These are phyloP conservation scores for Cercospora sojina DNA, from an alignment of 2,329 filamentous ascomycete species.

Conservation along the genomic window DNA sequence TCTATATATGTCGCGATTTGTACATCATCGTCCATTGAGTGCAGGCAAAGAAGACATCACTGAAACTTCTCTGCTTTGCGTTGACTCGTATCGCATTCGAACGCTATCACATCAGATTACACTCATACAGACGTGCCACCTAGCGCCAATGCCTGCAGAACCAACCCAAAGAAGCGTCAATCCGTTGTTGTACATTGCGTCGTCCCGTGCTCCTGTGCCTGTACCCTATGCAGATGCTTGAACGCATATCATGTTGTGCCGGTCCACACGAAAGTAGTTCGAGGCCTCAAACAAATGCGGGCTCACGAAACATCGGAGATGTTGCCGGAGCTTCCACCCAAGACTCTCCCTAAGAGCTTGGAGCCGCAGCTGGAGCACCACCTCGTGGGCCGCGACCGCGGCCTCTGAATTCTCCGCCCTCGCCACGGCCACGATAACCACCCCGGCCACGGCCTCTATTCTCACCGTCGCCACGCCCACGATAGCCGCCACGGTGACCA, in stretches of 20 bases:
- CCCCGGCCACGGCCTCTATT: constrained; percentile 38
- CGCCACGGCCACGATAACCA: constrained; percentile 46
- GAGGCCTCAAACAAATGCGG: not conserved
- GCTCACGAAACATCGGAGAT: not conserved
- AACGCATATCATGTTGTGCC: constrained; percentile 9
- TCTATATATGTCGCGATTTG: too few relatives aligned
- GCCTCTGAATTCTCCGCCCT: constrained; percentile 28
- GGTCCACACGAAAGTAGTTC: not conserved
- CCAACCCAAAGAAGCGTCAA: constrained; percentile 12
- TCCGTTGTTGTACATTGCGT: constrained; percentile 14
- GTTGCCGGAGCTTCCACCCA: not conserved
- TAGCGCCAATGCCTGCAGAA: constrained; percentile 13
- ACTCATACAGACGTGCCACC: constrained; percentile 16
- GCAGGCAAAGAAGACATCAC: not conserved
- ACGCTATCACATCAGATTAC: constrained; percentile 14
- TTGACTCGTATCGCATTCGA: constrained; percentile 5
- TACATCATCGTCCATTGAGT: too few relatives aligned
- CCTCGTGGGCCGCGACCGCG: constrained; percentile 30
- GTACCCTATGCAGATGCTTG: constrained; percentile 15
- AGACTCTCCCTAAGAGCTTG: constrained; percentile 24
- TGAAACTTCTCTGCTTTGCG: not conserved
- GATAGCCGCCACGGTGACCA: constrained; percentile 25
- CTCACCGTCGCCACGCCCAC: constrained; percentile 40
- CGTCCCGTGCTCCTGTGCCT: constrained; percentile 12
- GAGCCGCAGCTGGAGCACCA: constrained; percentile 22